Base-by-base conservation (phyloP, 1,139 yeast genomes). In the Pichia sp. region DNA sequence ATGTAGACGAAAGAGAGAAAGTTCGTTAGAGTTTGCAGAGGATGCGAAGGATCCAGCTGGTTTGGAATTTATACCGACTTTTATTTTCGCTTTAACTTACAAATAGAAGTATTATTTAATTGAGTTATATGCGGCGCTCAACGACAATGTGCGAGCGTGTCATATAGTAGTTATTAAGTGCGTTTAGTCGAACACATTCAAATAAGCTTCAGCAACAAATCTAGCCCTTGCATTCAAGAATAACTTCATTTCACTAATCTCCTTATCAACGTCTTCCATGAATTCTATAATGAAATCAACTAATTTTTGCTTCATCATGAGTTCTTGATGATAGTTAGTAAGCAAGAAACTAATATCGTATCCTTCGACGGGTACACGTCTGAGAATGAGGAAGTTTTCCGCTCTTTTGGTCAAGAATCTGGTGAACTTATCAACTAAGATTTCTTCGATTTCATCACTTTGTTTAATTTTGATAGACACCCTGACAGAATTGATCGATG, bases 211-310 rank as follows among this genome's bases (percentile, higher is more conserved):
- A 17, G 98, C 99, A 36, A 88, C 93, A 44, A 86, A 93, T 67
- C 99, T 81, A 15, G 99, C 98, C 56, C 99, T 75, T 20, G 98
- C 96, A 58, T 91, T 91, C 60, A 93, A 74, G 59, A 91, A 93
- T 58, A 91, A 71, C 63, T 93, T 93, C 95, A 91, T 93, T 60
- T 91, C 99, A 60, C 96, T 85, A 55, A 91, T 93, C 61, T 91
- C 99, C 65, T 88, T 91, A 62, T 91, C 99, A 19, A 91, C 98
- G 53, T 88, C 98, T 61, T 91, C 98, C 98, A 91, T 88, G 59
- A 93, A 91, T 64, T 91, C 97, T 52, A 91, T 86, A 51, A 91
- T 87, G 58, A 91, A 91, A 60, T 91, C 98, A 33, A 91, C 96
- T 54, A 91, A 72, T 61, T 93, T 93, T 55, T 83, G 91, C 64